phyloP scores from a whole-genome alignment of 177 flowering plant genomes.

The Tripterygium wilfordii region DNA sequence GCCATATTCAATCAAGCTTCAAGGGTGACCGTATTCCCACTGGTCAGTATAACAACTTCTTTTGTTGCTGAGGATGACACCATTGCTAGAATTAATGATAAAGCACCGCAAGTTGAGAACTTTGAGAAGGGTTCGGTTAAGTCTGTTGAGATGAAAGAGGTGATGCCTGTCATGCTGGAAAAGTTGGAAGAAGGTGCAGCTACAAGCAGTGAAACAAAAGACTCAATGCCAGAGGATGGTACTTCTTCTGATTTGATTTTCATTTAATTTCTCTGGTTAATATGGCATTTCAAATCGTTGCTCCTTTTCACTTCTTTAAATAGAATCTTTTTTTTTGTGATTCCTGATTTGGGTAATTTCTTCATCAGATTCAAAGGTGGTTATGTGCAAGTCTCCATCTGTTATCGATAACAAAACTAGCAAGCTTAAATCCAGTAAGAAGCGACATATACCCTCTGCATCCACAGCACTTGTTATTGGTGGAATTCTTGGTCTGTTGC shows the following conservation, averaged over 20 bases:
- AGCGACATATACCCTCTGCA: conserved; percentile 48
- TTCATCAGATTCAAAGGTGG: conserved; percentile 12
- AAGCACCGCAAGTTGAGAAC: conserved; percentile 5
- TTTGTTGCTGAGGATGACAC: conserved; percentile 47
- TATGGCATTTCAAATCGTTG: too few species aligned
- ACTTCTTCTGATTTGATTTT: conserved; percentile 1
- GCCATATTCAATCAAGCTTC: conserved; percentile 43
- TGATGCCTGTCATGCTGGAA: conserved; percentile 10
- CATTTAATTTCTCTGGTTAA: background rate
- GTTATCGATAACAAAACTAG: background rate
- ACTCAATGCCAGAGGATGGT: conserved; percentile 11
- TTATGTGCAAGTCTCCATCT: conserved; percentile 7
- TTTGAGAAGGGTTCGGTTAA: conserved; percentile 4
- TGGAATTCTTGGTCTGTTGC: conserved; percentile 45
- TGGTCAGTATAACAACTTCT: conserved; percentile 38
- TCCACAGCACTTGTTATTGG: conserved; percentile 59
- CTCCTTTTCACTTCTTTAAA: too few species aligned
- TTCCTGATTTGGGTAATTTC: background rate
- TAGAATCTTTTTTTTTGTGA: too few species aligned
- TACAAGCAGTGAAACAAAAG: conserved; percentile 5
- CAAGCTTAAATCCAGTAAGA: conserved; percentile 9
- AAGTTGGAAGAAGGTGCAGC: conserved; percentile 22
- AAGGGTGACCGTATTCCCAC: conserved; percentile 35
- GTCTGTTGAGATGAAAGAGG: conserved; percentile 9
- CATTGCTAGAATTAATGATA: conserved; percentile 3